Evolutionary conservation across 2,329 filamentous ascomycete species (phyloP), one percentile per base, ranked within the genome.

Genomic region (Pyricularia grisea): DNA sequence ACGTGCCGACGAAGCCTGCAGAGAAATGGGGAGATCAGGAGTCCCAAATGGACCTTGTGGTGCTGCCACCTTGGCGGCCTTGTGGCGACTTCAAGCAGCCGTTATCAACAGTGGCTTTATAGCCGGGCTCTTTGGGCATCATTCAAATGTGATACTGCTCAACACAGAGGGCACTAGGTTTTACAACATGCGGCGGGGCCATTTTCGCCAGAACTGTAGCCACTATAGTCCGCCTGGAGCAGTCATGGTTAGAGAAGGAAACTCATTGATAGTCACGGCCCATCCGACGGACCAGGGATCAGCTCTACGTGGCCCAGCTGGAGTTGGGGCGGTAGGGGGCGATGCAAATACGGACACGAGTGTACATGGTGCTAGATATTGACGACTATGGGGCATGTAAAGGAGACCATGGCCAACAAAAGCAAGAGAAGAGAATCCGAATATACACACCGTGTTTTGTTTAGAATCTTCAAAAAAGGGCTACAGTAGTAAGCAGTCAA

Each of bases 1-100:
- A 14, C 88, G 93, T 70, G 82, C 86, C 0, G 90, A 93, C 72
- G 69, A 79, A 0, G 87, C 88, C 0, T 81, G 88, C 0, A 72
- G 82, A 71, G 83, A 88, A 68, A 78, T 93, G 73, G 27, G 10
- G 14, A 36, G n/a, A 10, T 20, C 67, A 2, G 71, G 71, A 4
- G 72, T 78, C 31, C 25, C 55, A 7, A 74, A 75, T 1, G 77
- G 77, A 1, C 77, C 77, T 7, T 78, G 76, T 63, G 77, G 77
- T 4, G 77, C 82, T 5, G 82, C 84, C 1, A 76, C 81, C 0
- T 73, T 87, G 65, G 82, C 82, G 27, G 88, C 86, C 0, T 73
- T 93, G 31, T 81, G 80, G 36, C 83, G 82, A 30, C 74, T 89
- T 1, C 58, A 61, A n/a, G 25, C 58, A 3, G 78, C 12, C 78